phyloP scores from a whole-genome alignment of 2,329 filamentous ascomycete species.

The Didymella segeticola region DNA sequence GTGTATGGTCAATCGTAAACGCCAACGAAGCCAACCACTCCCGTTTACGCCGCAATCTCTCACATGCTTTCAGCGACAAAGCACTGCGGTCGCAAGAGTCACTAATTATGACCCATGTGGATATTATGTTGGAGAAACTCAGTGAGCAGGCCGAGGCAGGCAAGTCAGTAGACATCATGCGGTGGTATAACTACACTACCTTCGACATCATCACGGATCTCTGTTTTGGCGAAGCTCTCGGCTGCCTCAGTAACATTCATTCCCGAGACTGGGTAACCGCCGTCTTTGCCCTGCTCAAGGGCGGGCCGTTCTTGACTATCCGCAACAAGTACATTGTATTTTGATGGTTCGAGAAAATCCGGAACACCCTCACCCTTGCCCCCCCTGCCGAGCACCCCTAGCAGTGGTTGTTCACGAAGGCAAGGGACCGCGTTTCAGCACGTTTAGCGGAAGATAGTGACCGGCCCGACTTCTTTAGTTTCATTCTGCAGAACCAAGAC shows the following conservation, averaged over 20 bases:
- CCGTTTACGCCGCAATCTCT: conserved; percentile 46
- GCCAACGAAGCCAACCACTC: conserved; percentile 41
- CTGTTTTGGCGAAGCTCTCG: conserved; percentile 40
- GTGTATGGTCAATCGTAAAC: conserved; percentile 35
- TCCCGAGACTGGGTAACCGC: conserved; percentile 41
- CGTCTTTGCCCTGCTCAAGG: conserved; percentile 21
- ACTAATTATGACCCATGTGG: conserved; percentile 49
- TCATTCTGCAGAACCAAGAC: conserved; percentile 32
- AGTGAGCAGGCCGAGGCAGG: conserved; percentile 23
- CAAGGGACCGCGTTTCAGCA: conserved; percentile 22
- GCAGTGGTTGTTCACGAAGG: conserved; percentile 24
- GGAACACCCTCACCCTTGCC: conserved; percentile 20
- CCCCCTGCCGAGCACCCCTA: conserved; percentile 12
- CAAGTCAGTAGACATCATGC: conserved; percentile 31
- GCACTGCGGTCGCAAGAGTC: conserved; percentile 51
- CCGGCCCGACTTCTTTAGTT: conserved; percentile 37
- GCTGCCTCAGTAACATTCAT: conserved; percentile 37
- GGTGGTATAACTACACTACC: conserved; percentile 38
- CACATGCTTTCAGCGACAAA: conserved; percentile 53
- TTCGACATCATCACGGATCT: conserved; percentile 44
- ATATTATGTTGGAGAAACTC: conserved; percentile 48
- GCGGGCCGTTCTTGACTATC: conserved; percentile 18
- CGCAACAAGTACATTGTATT: conserved; percentile 27
- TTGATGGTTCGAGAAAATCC: conserved; percentile 21
- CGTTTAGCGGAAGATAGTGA: conserved; percentile 25